phyloP scores from a whole-genome alignment of 2,329 filamentous ascomycete species.

The Aspergillus brasiliensis region DNA sequence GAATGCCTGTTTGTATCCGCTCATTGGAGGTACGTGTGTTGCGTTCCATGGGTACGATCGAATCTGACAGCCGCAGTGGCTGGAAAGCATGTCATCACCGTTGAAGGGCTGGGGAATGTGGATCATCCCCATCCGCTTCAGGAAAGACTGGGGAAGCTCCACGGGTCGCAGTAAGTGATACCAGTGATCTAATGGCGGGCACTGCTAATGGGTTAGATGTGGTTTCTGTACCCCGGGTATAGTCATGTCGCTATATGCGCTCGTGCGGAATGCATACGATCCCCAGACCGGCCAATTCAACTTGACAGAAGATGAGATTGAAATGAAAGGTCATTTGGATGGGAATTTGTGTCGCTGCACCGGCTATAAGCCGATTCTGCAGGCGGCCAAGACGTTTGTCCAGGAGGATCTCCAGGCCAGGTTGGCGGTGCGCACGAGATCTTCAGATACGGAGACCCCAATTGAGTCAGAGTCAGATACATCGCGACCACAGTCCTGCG shows the following conservation, averaged over 20 bases:
- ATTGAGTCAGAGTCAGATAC: background rate
- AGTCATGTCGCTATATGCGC: slow-evolving; percentile 61
- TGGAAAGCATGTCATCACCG: slow-evolving; percentile 90
- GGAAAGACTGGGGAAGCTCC: slow-evolving; percentile 80
- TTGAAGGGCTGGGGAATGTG: slow-evolving; percentile 83
- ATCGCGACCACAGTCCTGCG: slow-evolving; percentile 19
- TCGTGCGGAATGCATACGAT: slow-evolving; percentile 66
- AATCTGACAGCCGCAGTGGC: slow-evolving; percentile 56
- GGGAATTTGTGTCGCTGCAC: slow-evolving; percentile 88
- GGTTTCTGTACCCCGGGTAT: slow-evolving; percentile 90
- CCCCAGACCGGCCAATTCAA: slow-evolving; percentile 69
- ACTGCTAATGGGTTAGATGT: slow-evolving; percentile 44
- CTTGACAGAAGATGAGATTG: slow-evolving; percentile 74
- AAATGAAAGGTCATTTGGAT: slow-evolving; percentile 70
- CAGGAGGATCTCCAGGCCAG: slow-evolving; percentile 52
- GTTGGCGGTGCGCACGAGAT: slow-evolving; percentile 14
- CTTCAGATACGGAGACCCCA: background rate
- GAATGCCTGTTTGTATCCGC: slow-evolving; percentile 84
- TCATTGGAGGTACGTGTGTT: slow-evolving; percentile 60
- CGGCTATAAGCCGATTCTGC: slow-evolving; percentile 81
- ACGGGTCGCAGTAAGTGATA: slow-evolving; percentile 67
- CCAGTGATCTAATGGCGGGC: background rate
- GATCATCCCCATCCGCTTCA: slow-evolving; percentile 79
- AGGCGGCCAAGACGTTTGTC: slow-evolving; percentile 78
- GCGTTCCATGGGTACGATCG: background rate